Percentiles rank a stretch among this genome's conserved stretches.
phyloP scores from a whole-genome alignment of 768 basidiomycete genomes.

The Hygrophorus pudorinus region DNA sequence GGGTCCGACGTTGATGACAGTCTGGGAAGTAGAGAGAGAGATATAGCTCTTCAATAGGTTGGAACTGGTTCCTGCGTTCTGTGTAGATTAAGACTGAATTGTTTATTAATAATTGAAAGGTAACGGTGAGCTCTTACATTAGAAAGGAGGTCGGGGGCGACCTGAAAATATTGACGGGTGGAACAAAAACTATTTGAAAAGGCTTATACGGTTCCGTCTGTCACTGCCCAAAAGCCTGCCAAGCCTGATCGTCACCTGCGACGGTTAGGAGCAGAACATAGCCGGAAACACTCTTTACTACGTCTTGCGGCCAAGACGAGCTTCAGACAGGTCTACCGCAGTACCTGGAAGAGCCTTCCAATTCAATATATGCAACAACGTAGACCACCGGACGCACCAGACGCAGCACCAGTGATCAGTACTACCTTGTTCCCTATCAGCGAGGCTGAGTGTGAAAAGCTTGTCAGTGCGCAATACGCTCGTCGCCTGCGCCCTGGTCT shows the following conservation, averaged over 20 bases:
- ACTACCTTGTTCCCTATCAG: constrained; percentile 10
- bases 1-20: constrained; percentile 55
- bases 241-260: constrained; percentile 12
- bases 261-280: no score
- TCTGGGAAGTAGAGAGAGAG: constrained; percentile 51
- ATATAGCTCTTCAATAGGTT: constrained; percentile 51
- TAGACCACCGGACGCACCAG: constrained; percentile 42
- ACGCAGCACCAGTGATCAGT: constrained; percentile 26
- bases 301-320: constrained; percentile 37
- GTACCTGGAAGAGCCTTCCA: constrained; percentile 51
- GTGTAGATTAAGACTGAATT: neutral
- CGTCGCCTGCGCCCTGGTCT: no score
- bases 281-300: no score
- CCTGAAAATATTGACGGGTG: constrained; percentile 24
- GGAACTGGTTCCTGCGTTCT: constrained; percentile 70
- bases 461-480: no score
- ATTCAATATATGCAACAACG: constrained; percentile 58
- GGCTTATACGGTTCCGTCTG: constrained; percentile 1
- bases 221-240: constrained; percentile 44
- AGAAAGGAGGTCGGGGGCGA: constrained; percentile 66
- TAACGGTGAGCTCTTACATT: constrained; percentile 39
- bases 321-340: constrained; percentile 27
- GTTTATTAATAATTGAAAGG: neutral
- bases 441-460: no score
- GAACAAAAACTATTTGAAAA: constrained; percentile 1